Percentiles rank a stretch among this genome's conserved stretches.
Evolutionary conservation across 768 basidiomycete species (phyloP).

Genomic region (Kwoniella europaea): DNA sequence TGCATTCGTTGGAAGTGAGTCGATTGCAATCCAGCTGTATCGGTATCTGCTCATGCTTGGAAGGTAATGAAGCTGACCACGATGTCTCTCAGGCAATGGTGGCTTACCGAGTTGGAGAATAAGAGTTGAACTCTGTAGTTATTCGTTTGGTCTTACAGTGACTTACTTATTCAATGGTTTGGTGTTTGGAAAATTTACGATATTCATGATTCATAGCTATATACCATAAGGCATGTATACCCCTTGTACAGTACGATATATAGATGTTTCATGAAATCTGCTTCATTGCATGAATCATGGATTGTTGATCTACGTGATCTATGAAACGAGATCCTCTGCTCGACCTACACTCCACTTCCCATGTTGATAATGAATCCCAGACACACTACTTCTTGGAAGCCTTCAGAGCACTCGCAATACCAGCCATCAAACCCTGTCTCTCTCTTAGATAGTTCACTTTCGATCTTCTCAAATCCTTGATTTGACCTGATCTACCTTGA

Average conservation of each 20-base stretch:
- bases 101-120: conserved; percentile 90
- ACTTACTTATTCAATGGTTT: background rate
- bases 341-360: background rate
- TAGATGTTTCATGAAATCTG: too few relatives aligned
- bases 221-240: conserved; percentile 17
- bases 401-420: conserved; percentile 55
- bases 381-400: conserved; percentile 19
- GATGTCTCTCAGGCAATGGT: conserved; percentile 79
- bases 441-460: conserved; percentile 57
- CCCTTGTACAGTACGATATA: conserved; percentile 5
- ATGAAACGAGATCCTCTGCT: too few relatives aligned
- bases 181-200: conserved; percentile 1
- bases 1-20: conserved; percentile 75
- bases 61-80: background rate
- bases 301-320: too few relatives aligned
- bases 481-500: conserved; percentile 31
- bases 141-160: background rate
- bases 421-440: conserved; percentile 47
- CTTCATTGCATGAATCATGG: too few relatives aligned
- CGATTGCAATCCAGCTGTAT: background rate
- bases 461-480: conserved; percentile 44
- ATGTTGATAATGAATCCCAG: background rate
- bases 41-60: background rate
- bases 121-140: conserved; percentile 28
- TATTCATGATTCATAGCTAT: conserved; percentile 9